A percentile compares a stretch with the other conserved stretches of the same genome.
These are phyloP conservation scores for Liriodendron chinense DNA, from an alignment of 164 flowering plant species.

Conservation along the genomic window DNA sequence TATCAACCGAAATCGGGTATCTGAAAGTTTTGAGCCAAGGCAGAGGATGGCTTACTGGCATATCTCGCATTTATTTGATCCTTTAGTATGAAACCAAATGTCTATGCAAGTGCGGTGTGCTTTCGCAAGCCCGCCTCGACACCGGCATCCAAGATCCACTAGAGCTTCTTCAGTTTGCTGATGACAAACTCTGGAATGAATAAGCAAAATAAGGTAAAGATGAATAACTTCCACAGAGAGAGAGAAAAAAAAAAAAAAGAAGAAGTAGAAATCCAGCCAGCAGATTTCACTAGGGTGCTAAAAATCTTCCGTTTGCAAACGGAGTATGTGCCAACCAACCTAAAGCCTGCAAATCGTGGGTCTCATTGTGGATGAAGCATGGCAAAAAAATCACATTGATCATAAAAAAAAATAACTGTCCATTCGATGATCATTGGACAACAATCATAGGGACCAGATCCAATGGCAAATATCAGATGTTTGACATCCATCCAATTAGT, in stretches of 20 bases:
- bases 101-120: conserved; percentile 73
- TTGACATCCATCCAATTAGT: too few relatives aligned
- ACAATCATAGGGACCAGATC: too few relatives aligned
- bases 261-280: background rate
- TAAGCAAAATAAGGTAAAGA: background rate
- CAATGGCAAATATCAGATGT: too few relatives aligned
- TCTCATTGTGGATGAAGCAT: too few relatives aligned
- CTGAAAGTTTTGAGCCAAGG: background rate
- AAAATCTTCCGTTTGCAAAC: too few relatives aligned
- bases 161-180: conserved; percentile 66
- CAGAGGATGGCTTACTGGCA: conserved; percentile 64
- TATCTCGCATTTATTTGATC: conserved; percentile 83
- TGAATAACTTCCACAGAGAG: background rate
- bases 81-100: conserved; percentile 67
- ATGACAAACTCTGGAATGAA: conserved; percentile 58
- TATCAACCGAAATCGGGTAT: background rate
- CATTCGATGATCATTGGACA: background rate
- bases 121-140: conserved; percentile 75
- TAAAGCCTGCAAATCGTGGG: too few relatives aligned
- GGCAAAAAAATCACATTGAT: background rate
- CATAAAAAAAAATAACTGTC: background rate
- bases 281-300: background rate
- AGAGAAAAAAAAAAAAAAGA: too few relatives aligned
- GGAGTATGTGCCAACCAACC: too few relatives aligned
- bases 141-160: conserved; percentile 71